Percentiles rank a stretch among this genome's conserved stretches.
Conservation (phyloP, 345 rosid species). For the Psidium friedrichsthalianum region DNA sequence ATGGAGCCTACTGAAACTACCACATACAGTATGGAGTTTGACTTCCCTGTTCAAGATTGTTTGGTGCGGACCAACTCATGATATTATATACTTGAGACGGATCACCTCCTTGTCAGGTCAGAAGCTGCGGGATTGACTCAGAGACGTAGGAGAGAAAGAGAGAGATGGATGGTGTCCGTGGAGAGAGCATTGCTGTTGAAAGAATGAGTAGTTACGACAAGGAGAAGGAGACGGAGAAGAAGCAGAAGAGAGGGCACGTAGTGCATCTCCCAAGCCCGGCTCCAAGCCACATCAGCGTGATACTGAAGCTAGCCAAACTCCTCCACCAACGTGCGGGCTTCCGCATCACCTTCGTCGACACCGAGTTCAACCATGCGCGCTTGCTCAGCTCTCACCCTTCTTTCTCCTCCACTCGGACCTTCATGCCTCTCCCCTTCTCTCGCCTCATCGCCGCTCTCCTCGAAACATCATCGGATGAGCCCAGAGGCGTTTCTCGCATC, state of each 20-base stretch:
- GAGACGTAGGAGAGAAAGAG: not conserved
- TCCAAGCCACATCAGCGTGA: constrained; percentile 15
- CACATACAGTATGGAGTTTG: no score
- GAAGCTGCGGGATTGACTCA: not conserved
- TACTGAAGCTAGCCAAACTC: constrained; percentile 15
- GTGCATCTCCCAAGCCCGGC: constrained; percentile 6
- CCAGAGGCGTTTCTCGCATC: not conserved
- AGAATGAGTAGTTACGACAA: not conserved
- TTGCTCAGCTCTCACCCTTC: not conserved
- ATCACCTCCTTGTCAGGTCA: not conserved
- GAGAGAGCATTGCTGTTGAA: not conserved
- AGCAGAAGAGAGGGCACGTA: not conserved
- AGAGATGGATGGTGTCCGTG: not conserved
- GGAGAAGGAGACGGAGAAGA: not conserved
- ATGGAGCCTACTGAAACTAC: no score
- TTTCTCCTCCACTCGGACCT: not conserved
- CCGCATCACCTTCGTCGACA: constrained; percentile 14
- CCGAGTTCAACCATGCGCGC: constrained; percentile 13
- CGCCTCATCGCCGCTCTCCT: not conserved
- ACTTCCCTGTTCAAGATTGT: no score
- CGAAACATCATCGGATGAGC: not conserved
- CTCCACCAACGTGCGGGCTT: constrained; percentile 10
- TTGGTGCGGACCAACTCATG: not conserved
- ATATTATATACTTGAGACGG: not conserved
- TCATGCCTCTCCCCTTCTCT: constrained; percentile 4